These are phyloP conservation scores for Penicillium sp. DNA, from an alignment of 2,329 filamentous ascomycete genomes.

Conservation along the genomic window DNA sequence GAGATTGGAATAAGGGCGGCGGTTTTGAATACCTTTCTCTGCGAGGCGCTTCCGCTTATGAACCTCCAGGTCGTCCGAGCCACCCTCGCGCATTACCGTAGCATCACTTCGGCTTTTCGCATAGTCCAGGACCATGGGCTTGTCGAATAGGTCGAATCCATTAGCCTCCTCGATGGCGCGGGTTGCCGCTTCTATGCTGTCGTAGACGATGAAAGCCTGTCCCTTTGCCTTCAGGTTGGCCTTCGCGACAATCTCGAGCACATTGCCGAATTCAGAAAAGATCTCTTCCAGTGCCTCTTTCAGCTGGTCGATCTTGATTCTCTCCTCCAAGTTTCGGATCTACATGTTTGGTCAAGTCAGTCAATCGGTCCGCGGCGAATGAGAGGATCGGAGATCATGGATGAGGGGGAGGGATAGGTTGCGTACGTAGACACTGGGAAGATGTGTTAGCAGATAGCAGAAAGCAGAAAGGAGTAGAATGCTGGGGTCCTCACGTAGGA, in stretches of 20 bases:
- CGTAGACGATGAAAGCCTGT: constrained; percentile 94
- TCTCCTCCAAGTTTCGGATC: constrained; percentile 87
- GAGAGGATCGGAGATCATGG: constrained; percentile 14
- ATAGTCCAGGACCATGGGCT: constrained; percentile 82
- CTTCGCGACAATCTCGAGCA: constrained; percentile 85
- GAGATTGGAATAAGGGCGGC: neutral
- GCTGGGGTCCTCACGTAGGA: constrained; percentile 40
- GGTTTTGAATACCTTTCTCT: constrained; percentile 74
- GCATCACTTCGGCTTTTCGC: constrained; percentile 86
- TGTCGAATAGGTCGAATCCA: constrained; percentile 90
- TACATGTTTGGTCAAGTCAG: constrained; percentile 27
- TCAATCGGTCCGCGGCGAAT: constrained; percentile 10
- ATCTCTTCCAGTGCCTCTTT: constrained; percentile 74
- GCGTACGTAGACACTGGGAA: constrained; percentile 46
- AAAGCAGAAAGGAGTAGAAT: neutral
- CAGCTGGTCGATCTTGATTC: constrained; percentile 79
- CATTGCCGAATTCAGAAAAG: constrained; percentile 85
- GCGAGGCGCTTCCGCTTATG: constrained; percentile 84
- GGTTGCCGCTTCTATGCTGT: constrained; percentile 75
- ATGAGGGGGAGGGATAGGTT: constrained; percentile 19
- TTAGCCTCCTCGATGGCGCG: constrained; percentile 86
- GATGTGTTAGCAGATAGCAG: constrained; percentile 18
- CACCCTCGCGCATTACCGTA: constrained; percentile 75
- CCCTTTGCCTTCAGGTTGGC: constrained; percentile 90
- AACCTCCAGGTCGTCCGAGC: constrained; percentile 77